A percentile compares a stretch with the other conserved stretches of the same genome.
Evolutionary conservation across 805 yeast genomes (phyloP).

Genomic region (Tetrapisispora namnaoensis): DNA sequence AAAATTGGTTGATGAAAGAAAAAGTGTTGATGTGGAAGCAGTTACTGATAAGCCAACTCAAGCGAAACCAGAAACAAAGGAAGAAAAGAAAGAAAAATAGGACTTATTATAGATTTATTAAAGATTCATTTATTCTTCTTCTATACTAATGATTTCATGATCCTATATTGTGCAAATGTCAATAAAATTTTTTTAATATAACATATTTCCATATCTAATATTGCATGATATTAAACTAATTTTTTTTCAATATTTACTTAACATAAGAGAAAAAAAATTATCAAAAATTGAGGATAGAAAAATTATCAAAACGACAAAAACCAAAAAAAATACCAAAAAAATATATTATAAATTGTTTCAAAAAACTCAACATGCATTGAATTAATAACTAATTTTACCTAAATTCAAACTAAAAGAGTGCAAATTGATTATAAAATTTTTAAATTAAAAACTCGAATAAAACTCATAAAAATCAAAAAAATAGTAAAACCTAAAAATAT

Average conservation of each 20-base stretch:
- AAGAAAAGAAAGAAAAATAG: slow-evolving; percentile 3
- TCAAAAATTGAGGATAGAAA: too few species aligned
- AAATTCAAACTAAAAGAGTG: background rate
- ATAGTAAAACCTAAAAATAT: background rate
- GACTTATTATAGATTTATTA: background rate
- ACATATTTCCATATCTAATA: too few species aligned
- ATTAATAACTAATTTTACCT: slow-evolving; percentile 1
- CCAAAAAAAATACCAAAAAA: too few species aligned
- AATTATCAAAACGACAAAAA: too few species aligned
- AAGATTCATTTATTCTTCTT: background rate
- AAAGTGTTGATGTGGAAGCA: slow-evolving; percentile 11
- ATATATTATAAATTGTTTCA: background rate
- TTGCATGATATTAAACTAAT: too few species aligned
- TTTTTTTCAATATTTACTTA: too few species aligned
- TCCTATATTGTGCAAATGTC: background rate
- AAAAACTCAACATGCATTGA: background rate
- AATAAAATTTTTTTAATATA: background rate
- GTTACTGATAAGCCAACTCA: background rate
- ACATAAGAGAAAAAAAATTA: too few species aligned
- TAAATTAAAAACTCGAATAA: background rate
- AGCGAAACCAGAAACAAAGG: slow-evolving; percentile 11
- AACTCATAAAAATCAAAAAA: background rate
- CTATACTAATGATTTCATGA: background rate
- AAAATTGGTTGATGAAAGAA: slow-evolving; percentile 21
- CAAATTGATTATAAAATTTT: background rate